Evolutionary conservation across 2,329 filamentous ascomycete genomes (phyloP), one percentile per base, ranked within the genome.

Genomic region (Aschersonia sp.): DNA sequence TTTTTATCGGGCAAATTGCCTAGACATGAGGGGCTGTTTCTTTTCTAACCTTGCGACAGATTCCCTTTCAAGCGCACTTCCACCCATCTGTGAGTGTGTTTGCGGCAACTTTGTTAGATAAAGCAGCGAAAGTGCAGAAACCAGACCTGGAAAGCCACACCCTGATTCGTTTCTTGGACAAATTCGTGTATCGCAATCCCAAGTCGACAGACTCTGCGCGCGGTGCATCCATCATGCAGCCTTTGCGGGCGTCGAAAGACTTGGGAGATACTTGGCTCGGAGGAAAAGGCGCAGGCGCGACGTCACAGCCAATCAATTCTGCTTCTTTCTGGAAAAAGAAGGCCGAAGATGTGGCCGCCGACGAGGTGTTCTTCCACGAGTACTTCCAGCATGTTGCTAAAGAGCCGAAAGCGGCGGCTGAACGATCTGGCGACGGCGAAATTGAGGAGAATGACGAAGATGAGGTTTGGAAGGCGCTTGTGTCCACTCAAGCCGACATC

Each of bases 361-460:
- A 98, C 54, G 92, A 98, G 61, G 85, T 88, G 40, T 98, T 98
- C 77, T 98, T 98, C 77, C 92, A 98, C 65, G 82, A 87, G 54
- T 98, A 98, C 76, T 98, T 98, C 67, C 82, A 79, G 50, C 77
- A 82, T 51, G 67, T 85, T 48, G 79, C 80, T 52, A 87, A 81
- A 64, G 68, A 73, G 45, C 62, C 62, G 48, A 76, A 83, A 60
- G 6, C 45, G 5, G 7, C 29, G 56, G 73, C 73, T 56, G 76
- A 76, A 66, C 74, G 77, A 62, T 66, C 69, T 45, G 70, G 72
- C 53, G 76, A 73, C 57, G 69, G 69, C 45, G 62, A 59, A 32
- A 70, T 68, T 4, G 67, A 65, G 4, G 73, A 72, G 30, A 71
- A 74, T 45, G 80, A 76, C 47, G 84, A 89, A 60, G 83, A 87